These are phyloP conservation scores for Trichoderma atroviride DNA, from an alignment of 2,329 filamentous ascomycete species.

Conservation along the genomic window DNA sequence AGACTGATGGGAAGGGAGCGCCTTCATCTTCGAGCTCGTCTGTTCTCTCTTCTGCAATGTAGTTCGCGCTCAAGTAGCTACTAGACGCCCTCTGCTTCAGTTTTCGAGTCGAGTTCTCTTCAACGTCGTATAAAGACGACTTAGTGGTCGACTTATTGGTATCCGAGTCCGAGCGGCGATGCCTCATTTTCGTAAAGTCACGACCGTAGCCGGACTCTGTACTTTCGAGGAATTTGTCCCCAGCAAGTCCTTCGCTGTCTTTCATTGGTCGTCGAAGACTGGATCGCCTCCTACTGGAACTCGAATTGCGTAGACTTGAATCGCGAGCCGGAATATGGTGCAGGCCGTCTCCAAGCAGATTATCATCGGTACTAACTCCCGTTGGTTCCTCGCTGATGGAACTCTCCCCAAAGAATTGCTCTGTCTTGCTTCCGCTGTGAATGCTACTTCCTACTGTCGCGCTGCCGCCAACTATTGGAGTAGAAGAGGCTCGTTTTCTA, in stretches of 20 bases:
- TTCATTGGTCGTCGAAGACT: slow-evolving; percentile 54
- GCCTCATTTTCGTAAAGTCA: slow-evolving; percentile 30
- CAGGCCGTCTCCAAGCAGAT: slow-evolving; percentile 42
- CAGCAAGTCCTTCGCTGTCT: slow-evolving; percentile 45
- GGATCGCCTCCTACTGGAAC: slow-evolving; percentile 55
- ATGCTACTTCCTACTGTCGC: slow-evolving; percentile 40
- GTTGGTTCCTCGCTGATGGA: slow-evolving; percentile 59
- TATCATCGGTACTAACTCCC: slow-evolving; percentile 30
- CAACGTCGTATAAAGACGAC: slow-evolving; percentile 22
- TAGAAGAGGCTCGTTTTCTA: slow-evolving; percentile 53
- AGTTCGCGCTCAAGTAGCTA: slow-evolving; percentile 38
- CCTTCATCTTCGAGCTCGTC: slow-evolving; percentile 57
- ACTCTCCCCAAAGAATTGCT: slow-evolving; percentile 56
- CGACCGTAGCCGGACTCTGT: slow-evolving; percentile 39
- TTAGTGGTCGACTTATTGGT: slow-evolving; percentile 21
- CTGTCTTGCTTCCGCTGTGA: slow-evolving; percentile 43
- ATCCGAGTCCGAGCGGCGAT: slow-evolving; percentile 26
- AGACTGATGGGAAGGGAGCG: slow-evolving; percentile 70
- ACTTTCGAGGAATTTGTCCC: slow-evolving; percentile 49
- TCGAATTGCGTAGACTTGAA: slow-evolving; percentile 66
- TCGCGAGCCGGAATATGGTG: slow-evolving; percentile 66
- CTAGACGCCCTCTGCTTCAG: slow-evolving; percentile 31
- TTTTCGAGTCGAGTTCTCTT: slow-evolving; percentile 31
- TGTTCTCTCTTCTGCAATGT: slow-evolving; percentile 31
- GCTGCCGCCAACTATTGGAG: slow-evolving; percentile 41